Percentiles rank a stretch among this genome's conserved stretches.
Evolutionary conservation across 306 rosid species (phyloP).

Genomic region (Pueraria montana): DNA sequence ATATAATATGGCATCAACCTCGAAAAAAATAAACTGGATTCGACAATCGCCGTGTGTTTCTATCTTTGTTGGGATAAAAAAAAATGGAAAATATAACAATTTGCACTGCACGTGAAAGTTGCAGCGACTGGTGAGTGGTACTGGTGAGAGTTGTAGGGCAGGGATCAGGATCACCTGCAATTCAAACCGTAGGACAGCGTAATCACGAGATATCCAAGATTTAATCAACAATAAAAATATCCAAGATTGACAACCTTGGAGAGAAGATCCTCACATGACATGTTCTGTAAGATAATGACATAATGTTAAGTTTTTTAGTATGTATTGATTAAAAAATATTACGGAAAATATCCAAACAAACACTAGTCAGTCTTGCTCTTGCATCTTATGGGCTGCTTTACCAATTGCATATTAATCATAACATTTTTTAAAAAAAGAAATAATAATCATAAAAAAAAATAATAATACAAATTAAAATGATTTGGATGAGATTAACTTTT

Average conservation of each 20-base stretch:
- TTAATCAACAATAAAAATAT: too few species aligned
- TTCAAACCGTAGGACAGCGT: not conserved
- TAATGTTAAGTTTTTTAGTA: too few species aligned
- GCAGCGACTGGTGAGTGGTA: not conserved
- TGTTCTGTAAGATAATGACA: not conserved
- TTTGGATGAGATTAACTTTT: too few species aligned
- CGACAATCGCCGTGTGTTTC: not conserved
- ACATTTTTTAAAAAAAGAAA: too few species aligned
- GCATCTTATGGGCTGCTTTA: not conserved
- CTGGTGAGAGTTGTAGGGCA: not conserved
- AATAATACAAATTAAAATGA: too few species aligned
- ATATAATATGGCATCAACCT: not conserved
- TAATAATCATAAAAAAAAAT: too few species aligned
- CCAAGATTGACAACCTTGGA: not conserved
- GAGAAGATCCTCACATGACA: not conserved
- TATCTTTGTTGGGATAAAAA: not conserved
- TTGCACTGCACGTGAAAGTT: constrained; percentile 22
- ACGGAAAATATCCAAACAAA: too few species aligned
- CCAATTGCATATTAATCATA: not conserved
- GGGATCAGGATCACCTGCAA: not conserved
- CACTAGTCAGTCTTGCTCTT: too few species aligned
- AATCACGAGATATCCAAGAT: constrained; percentile 1
- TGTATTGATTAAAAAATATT: too few species aligned
- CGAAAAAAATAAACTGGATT: not conserved
- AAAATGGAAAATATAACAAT: not conserved